Evolutionary conservation across 1,284 basidiomycete species (phyloP).

Genomic region (Rhodotorula glutinis): DNA sequence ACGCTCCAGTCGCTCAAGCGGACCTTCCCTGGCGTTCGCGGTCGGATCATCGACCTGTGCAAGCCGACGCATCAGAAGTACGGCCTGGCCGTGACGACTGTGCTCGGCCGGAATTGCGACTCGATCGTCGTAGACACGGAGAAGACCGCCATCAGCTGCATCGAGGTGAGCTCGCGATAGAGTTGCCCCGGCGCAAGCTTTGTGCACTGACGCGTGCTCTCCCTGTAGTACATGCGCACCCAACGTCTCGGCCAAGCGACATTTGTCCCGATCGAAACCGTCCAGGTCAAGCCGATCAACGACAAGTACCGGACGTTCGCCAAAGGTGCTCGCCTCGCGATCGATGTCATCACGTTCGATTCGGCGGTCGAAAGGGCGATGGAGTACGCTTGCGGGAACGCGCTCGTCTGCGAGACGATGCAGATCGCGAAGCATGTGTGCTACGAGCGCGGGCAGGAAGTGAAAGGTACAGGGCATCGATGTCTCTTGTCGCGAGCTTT

Average conservation of each 20-base stretch:
- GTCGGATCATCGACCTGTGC: slow-evolving; percentile 86
- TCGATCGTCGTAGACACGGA: slow-evolving; percentile 95
- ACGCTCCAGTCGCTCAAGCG: slow-evolving; percentile 76
- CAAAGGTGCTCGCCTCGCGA: slow-evolving; percentile 84
- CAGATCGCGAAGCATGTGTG: slow-evolving; percentile 85
- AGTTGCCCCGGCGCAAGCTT: too few relatives aligned
- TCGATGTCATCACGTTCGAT: slow-evolving; percentile 90
- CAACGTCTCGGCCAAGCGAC: slow-evolving; percentile 93
- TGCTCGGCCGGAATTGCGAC: slow-evolving; percentile 91
- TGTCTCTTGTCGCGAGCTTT: background rate
- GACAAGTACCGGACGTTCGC: slow-evolving; percentile 91
- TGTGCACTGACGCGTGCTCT: too few relatives aligned
- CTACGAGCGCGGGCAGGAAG: slow-evolving; percentile 90
- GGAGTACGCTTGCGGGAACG: slow-evolving; percentile 92
- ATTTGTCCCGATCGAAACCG: slow-evolving; percentile 94
- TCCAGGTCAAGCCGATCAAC: slow-evolving; percentile 87
- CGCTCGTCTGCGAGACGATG: slow-evolving; percentile 91
- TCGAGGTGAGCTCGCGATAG: slow-evolving; percentile 66
- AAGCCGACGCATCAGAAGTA: slow-evolving; percentile 91
- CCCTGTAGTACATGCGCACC: slow-evolving; percentile 79
- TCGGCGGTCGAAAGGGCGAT: slow-evolving; percentile 85
- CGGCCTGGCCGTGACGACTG: slow-evolving; percentile 87
- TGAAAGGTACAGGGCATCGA: slow-evolving; percentile 71
- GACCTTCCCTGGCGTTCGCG: slow-evolving; percentile 71
- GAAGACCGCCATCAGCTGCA: slow-evolving; percentile 95